Evolutionary conservation across 2,329 filamentous ascomycete species (phyloP), one percentile per base, ranked within the genome.

Genomic region (Epichloe elymi): DNA sequence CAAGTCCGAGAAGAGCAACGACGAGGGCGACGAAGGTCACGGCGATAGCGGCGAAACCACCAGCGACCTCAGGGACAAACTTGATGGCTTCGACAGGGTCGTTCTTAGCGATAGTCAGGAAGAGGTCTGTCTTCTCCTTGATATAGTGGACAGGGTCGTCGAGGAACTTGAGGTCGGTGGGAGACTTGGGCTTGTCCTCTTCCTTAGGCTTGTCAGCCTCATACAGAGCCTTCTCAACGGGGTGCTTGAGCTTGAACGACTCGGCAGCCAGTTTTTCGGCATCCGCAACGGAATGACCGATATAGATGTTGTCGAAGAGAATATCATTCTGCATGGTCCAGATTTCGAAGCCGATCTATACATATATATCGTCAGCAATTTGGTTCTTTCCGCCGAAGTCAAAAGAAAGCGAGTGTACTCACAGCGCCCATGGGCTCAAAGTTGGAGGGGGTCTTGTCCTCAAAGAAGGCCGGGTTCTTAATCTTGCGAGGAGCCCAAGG

Each of bases 321-420:
- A 98, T 97, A 67, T 96, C 86, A 69, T 83, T 95, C 74, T 96
- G 91, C 93, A 98, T 98, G 63, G 93, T 97, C 93, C 93, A 98
- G 74, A 98, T 91, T 73, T 98, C 93, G 65, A 97, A 97, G 62
- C 93, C 93, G 73, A 97, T 90, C 86, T 89, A 64, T 19, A 8
- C 2, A 15, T 8, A 20, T 15, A 11, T 1, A 17, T 45, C 26
- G 37, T 20, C 54, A 64, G 60, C 57, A 49, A 39, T 7, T 15
- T 17, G 35, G 5, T n/a, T n/a, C 20, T 12, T 15, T 7, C 12
- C 15, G 43, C 35, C 14, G 6, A 15, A 11, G 6, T 33, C 11
- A 20, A 5, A 57, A n/a, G 49, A 5, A 57, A n/a, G 48, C 55
- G 51, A 20, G 11, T 54, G 35, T 20, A 86, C 85, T 83, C 78